Conservation (phyloP, 805 yeast species). For the Priceomyces haplophilus region DNA sequence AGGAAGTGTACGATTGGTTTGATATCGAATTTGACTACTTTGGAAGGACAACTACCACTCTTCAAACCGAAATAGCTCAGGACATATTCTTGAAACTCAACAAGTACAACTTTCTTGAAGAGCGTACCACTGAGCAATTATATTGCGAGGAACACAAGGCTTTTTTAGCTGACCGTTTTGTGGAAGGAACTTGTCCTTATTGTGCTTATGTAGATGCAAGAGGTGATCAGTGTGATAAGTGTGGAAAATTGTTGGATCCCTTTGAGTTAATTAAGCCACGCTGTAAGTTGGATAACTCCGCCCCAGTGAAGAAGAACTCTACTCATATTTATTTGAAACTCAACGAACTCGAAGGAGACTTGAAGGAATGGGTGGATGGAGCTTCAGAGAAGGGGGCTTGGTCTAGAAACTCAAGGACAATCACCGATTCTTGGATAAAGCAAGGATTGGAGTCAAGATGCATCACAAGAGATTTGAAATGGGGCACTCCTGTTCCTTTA, state of each 20-base stretch:
- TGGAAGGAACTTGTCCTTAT: conserved; percentile 96
- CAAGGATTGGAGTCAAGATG: conserved; percentile 93
- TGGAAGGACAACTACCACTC: conserved; percentile 91
- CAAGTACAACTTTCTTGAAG: conserved; percentile 79
- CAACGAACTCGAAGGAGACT: conserved; percentile 76
- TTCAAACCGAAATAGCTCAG: conserved; percentile 94
- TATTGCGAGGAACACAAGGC: conserved; percentile 90
- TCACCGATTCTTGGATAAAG: conserved; percentile 89
- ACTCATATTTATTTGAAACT: conserved; percentile 82
- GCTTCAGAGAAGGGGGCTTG: conserved; percentile 75
- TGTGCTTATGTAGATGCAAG: conserved; percentile 96
- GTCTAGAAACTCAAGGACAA: conserved; percentile 88
- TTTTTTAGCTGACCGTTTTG: conserved; percentile 92
- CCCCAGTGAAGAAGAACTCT: conserved; percentile 78
- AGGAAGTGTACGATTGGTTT: conserved; percentile 94
- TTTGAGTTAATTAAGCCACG: conserved; percentile 92
- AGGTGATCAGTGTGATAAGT: conserved; percentile 98
- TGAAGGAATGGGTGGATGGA: conserved; percentile 67
- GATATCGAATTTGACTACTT: conserved; percentile 91
- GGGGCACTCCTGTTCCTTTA: conserved; percentile 99
- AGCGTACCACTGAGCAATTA: conserved; percentile 82
- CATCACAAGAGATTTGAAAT: conserved; percentile 92
- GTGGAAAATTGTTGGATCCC: conserved; percentile 88
- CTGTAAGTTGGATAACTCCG: conserved; percentile 84
- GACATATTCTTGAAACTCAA: conserved; percentile 78